phyloP scores from a whole-genome alignment of 192 early-diverging fungal genomes.

The Gaertneriomyces sp. region DNA sequence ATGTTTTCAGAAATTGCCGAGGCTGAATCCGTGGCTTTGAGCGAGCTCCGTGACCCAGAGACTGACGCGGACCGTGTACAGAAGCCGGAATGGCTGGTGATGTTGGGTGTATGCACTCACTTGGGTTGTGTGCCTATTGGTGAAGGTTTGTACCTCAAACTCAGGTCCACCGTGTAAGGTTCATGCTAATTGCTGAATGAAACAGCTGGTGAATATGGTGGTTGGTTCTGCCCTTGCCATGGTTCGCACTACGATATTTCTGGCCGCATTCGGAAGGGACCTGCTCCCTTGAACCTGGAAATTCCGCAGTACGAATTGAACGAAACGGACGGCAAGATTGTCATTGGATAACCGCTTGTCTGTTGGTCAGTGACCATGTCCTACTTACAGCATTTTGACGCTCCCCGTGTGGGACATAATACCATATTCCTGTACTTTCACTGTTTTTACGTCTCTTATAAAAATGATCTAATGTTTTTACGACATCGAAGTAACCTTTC shows the following conservation, averaged over 20 bases:
- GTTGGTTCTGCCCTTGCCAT: conserved; percentile 99
- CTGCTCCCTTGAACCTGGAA: conserved; percentile 97
- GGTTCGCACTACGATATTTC: conserved; percentile 97
- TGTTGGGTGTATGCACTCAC: conserved; percentile 85
- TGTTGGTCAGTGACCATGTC: too few relatives aligned
- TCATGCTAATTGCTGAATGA: not conserved
- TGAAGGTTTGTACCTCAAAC: conserved; percentile 53
- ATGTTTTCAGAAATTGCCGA: conserved; percentile 78
- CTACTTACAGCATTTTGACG: too few relatives aligned
- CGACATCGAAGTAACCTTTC: too few relatives aligned
- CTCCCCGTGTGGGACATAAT: too few relatives aligned
- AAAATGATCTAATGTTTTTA: too few relatives aligned
- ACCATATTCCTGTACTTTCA: too few relatives aligned
- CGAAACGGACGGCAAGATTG: conserved; percentile 68
- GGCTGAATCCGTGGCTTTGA: conserved; percentile 76
- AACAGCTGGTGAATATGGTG: conserved; percentile 89
- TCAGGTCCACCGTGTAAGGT: conserved; percentile 3
- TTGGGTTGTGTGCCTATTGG: conserved; percentile 97
- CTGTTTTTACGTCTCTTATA: too few relatives aligned
- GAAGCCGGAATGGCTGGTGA: conserved; percentile 95
- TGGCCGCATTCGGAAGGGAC: conserved; percentile 90
- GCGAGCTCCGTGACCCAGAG: conserved; percentile 86
- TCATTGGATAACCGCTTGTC: conserved; percentile 70
- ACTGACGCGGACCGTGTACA: conserved; percentile 83
- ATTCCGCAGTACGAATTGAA: conserved; percentile 76